These are phyloP conservation scores for Tetracladium marchalianum DNA, from an alignment of 495 filamentous ascomycete genomes.

Conservation along the genomic window DNA sequence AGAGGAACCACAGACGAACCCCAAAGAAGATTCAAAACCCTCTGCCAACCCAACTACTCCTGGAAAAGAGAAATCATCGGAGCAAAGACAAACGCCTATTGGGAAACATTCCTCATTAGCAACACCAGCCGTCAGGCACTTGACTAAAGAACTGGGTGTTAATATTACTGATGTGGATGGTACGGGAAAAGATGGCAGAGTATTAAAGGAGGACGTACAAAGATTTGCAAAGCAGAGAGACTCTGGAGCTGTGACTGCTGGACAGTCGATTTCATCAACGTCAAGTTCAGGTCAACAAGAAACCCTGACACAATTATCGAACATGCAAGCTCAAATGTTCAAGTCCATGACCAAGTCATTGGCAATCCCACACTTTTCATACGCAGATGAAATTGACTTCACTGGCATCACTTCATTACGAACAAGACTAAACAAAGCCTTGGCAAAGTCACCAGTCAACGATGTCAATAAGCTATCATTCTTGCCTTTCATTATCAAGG, in stretches of 20 bases:
- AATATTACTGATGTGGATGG: conserved; percentile 69
- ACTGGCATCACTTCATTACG: conserved; percentile 61
- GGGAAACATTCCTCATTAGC: conserved; percentile 62
- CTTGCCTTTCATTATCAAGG: conserved; percentile 93
- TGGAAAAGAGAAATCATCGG: background rate
- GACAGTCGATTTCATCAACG: conserved; percentile 4
- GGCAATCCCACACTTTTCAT: conserved; percentile 87
- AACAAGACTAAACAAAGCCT: conserved; percentile 50
- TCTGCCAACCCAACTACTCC: background rate
- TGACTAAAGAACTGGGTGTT: conserved; percentile 67
- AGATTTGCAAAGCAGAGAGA: conserved; percentile 45
- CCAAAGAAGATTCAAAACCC: background rate
- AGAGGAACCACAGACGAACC: conserved; percentile 9
- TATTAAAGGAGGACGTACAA: conserved; percentile 90
- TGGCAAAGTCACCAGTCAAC: conserved; percentile 21
- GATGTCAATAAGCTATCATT: conserved; percentile 61
- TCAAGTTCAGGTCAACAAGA: conserved; percentile 47
- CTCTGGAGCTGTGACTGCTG: conserved; percentile 7
- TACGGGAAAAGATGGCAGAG: conserved; percentile 85
- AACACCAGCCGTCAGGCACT: conserved; percentile 85
- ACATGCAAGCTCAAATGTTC: conserved; percentile 88
- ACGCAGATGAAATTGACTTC: conserved; percentile 77
- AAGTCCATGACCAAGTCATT: conserved; percentile 95
- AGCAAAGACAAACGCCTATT: conserved; percentile 13
- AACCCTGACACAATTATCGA: conserved; percentile 53